Conservation (phyloP, 192 early-diverging fungal genomes). For the Funneliformis mosseae region DNA sequence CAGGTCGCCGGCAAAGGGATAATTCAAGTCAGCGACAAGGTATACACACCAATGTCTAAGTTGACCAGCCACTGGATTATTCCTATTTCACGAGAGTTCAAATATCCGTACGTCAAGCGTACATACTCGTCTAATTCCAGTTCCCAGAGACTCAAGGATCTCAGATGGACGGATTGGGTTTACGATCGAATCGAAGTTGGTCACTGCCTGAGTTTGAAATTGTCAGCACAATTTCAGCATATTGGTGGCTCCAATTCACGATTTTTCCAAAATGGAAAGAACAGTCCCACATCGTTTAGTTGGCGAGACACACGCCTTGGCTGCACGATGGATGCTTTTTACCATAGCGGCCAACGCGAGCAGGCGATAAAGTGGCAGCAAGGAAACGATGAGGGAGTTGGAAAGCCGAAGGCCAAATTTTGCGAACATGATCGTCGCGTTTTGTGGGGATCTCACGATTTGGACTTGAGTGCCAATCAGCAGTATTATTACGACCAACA, state of each 20-base stretch:
- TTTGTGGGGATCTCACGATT: constrained; percentile 34
- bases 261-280: constrained; percentile 16
- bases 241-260: constrained; percentile 28
- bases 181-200: constrained; percentile 29
- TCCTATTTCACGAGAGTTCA: constrained; percentile 30
- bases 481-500: constrained; percentile 30
- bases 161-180: constrained; percentile 32
- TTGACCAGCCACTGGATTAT: constrained; percentile 35
- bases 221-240: constrained; percentile 36
- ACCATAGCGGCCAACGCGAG: constrained; percentile 7
- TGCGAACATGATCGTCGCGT: constrained; percentile 34
- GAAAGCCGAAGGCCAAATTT: constrained; percentile 19
- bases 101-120: constrained; percentile 30
- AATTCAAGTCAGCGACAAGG: constrained; percentile 22
- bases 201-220: neutral
- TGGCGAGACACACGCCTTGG: constrained; percentile 34
- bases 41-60: constrained; percentile 26
- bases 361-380: neutral
- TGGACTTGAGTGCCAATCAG: constrained; percentile 21
- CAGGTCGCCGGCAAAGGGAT: constrained; percentile 3
- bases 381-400: constrained; percentile 30
- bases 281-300: constrained; percentile 25
- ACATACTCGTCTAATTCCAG: constrained; percentile 36
- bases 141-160: neutral
- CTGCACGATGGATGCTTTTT: constrained; percentile 33